phyloP scores from a whole-genome alignment of 805 yeast species.

The Ogataea paraovalis region DNA sequence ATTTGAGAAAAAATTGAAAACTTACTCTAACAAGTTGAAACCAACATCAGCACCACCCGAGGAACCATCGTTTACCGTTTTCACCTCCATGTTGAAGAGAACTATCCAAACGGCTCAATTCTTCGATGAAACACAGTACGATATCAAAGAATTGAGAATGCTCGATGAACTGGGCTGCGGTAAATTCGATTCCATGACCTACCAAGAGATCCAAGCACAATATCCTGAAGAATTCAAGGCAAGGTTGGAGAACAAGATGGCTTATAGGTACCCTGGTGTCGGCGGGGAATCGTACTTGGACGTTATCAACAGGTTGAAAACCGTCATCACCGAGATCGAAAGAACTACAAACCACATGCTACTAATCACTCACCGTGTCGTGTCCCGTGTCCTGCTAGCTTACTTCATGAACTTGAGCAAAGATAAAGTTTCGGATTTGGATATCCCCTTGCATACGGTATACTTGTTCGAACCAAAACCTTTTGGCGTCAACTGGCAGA shows the following conservation, averaged over 20 bases:
- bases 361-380: conserved; percentile 86
- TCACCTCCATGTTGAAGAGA: conserved; percentile 86
- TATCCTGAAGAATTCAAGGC: conserved; percentile 78
- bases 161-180: conserved; percentile 94
- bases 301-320: conserved; percentile 84
- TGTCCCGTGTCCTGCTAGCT: conserved; percentile 80
- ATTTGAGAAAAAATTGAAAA: conserved; percentile 41
- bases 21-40: conserved; percentile 6
- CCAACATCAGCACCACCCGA: conserved; percentile 38
- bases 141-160: conserved; percentile 86
- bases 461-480: conserved; percentile 91
- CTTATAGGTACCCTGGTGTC: conserved; percentile 92
- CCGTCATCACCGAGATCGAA: conserved; percentile 89
- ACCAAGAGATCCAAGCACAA: conserved; percentile 69
- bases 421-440: conserved; percentile 81
- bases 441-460: conserved; percentile 88
- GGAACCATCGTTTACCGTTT: conserved; percentile 80
- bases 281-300: conserved; percentile 96
- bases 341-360: conserved; percentile 84
- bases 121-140: conserved; percentile 71
- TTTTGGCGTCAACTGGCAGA: conserved; percentile 90
- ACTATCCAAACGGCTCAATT: conserved; percentile 72
- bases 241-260: conserved; percentile 70
- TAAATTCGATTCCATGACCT: conserved; percentile 87
- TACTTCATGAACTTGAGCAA: conserved; percentile 81